Evolutionary conservation across 23 red algal genomes (phyloP).

Genomic region (Gracilaria gracilis): DNA sequence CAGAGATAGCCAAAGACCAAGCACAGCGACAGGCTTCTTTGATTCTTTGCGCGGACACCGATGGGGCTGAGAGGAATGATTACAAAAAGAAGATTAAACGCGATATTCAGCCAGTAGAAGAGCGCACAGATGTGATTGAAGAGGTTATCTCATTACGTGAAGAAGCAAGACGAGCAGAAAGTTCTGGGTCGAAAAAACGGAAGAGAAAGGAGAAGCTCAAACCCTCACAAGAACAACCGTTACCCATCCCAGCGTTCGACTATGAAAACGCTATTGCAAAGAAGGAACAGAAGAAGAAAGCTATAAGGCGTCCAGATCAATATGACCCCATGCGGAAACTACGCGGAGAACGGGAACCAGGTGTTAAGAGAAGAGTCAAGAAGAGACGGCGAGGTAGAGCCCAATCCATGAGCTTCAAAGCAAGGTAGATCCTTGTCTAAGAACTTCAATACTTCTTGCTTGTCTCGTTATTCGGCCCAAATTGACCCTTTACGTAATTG

Average conservation of each 20-base stretch:
- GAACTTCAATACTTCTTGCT: no score
- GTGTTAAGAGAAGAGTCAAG: slow-evolving; percentile 8
- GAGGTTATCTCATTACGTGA: slow-evolving; percentile 23
- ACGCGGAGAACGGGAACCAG: slow-evolving; percentile 30
- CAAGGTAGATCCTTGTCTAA: not conserved
- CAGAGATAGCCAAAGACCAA: slow-evolving; percentile 11
- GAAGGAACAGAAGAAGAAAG: slow-evolving; percentile 12
- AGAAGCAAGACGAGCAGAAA: not conserved
- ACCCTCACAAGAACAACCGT: not conserved
- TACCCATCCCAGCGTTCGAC: slow-evolving; percentile 9
- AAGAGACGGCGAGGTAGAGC: slow-evolving; percentile 32
- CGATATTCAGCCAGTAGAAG: not conserved
- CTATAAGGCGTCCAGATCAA: not conserved
- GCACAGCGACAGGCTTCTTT: not conserved
- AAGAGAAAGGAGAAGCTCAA: slow-evolving; percentile 16
- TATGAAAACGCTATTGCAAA: slow-evolving; percentile 33
- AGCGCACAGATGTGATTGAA: not conserved
- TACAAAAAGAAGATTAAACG: not conserved
- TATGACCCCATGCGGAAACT: slow-evolving; percentile 44
- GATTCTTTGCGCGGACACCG: not conserved
- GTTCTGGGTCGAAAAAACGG: not conserved
- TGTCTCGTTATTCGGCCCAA: no score
- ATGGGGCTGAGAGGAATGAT: not conserved
- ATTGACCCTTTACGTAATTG: no score
- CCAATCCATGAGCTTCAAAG: slow-evolving; percentile 59